These are phyloP conservation scores for Scheffersomyces stambukii DNA, from an alignment of 1,139 yeast genomes.

Conservation along the genomic window DNA sequence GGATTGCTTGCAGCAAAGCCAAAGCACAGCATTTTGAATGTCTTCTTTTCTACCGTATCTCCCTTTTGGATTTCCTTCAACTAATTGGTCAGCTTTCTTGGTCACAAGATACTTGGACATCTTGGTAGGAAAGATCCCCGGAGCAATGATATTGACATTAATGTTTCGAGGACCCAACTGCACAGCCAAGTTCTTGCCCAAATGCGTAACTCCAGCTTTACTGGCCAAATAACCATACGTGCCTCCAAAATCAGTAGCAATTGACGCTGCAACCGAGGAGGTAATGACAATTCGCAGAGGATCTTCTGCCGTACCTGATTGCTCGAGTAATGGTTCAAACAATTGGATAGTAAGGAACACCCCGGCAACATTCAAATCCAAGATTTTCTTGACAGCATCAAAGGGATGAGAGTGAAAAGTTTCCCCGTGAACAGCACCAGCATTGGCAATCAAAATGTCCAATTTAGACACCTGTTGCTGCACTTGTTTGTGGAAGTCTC, in stretches of 20 bases:
- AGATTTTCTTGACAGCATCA: slow-evolving; percentile 58
- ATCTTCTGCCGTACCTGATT: slow-evolving; percentile 52
- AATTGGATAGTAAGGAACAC: slow-evolving; percentile 66
- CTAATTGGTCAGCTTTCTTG: slow-evolving; percentile 48
- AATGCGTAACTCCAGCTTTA: slow-evolving; percentile 72
- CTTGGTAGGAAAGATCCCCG: slow-evolving; percentile 76
- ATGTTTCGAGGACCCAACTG: slow-evolving; percentile 63
- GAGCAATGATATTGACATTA: slow-evolving; percentile 67
- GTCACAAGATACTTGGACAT: slow-evolving; percentile 68
- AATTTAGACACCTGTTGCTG: slow-evolving; percentile 39
- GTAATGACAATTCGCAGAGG: slow-evolving; percentile 66
- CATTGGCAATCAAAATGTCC: slow-evolving; percentile 70
- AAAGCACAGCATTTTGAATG: slow-evolving; percentile 55
- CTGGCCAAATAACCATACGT: slow-evolving; percentile 72
- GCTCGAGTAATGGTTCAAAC: slow-evolving; percentile 54
- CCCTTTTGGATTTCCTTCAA: slow-evolving; percentile 53
- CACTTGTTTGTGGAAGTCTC: slow-evolving; percentile 42
- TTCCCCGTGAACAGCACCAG: slow-evolving; percentile 83
- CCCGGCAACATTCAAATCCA: slow-evolving; percentile 63
- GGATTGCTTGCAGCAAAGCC: slow-evolving; percentile 55
- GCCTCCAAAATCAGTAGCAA: slow-evolving; percentile 46
- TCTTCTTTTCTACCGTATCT: slow-evolving; percentile 65
- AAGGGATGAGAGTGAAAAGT: slow-evolving; percentile 60
- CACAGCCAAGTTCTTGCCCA: slow-evolving; percentile 60
- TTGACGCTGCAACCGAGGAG: slow-evolving; percentile 56